These are phyloP conservation scores for Myriangium duriaei DNA, from an alignment of 2,329 filamentous ascomycete genomes.

Conservation along the genomic window DNA sequence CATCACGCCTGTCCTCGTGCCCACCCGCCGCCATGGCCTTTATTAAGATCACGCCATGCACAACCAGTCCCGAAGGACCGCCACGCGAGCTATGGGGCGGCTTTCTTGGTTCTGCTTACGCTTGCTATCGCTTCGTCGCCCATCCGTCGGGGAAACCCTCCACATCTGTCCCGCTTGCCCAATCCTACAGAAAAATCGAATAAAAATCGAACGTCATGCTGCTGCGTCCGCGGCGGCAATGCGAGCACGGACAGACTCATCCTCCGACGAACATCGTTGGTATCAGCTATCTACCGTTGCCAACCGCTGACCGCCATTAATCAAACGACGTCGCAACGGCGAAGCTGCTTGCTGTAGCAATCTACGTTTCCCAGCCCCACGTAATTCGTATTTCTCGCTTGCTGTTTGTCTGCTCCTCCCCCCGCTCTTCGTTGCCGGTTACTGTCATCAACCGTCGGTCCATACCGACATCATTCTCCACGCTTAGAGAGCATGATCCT, in stretches of 20 bases:
- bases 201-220: background rate
- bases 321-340: background rate
- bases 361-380: background rate
- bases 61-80: too few relatives aligned
- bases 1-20: background rate
- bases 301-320: background rate
- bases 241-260: slow-evolving; percentile 5
- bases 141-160: too few relatives aligned
- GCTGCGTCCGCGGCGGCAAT: background rate
- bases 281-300: slow-evolving; percentile 9
- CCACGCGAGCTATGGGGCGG: too few relatives aligned
- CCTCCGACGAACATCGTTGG: slow-evolving; percentile 9
- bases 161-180: too few relatives aligned
- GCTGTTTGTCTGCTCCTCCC: background rate
- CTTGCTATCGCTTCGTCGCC: background rate
- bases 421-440: background rate
- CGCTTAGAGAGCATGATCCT: too few relatives aligned
- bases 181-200: background rate
- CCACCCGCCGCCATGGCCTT: background rate
- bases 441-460: background rate
- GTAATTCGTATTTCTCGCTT: background rate
- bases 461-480: too few relatives aligned
- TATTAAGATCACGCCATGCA: background rate
- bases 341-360: background rate
- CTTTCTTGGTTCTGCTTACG: too few relatives aligned